Evolutionary conservation across 2,329 filamentous ascomycete species (phyloP).

Genomic region (Leptodontidium sp.): DNA sequence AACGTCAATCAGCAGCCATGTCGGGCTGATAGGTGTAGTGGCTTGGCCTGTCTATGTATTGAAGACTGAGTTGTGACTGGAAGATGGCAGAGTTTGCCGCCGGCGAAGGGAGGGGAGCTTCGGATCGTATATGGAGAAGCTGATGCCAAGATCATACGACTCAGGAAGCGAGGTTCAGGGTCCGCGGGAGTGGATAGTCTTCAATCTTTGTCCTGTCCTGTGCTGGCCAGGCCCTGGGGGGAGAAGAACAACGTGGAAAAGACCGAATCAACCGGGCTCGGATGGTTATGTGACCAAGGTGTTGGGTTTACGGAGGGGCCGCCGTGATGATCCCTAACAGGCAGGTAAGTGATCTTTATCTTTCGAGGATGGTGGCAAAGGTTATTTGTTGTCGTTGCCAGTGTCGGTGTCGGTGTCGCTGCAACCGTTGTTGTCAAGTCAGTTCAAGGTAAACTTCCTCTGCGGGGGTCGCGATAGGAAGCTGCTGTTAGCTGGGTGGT

Average conservation of each 20-base stretch:
- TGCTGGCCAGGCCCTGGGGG: neutral
- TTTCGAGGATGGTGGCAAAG: too few relatives aligned
- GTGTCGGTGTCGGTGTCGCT: neutral
- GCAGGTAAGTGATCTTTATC: too few relatives aligned
- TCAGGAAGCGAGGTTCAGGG: constrained; percentile 4
- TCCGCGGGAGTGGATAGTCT: neutral
- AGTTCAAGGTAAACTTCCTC: too few relatives aligned
- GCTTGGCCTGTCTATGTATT: neutral
- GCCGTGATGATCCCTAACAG: too few relatives aligned
- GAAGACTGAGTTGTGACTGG: neutral
- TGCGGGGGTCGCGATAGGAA: too few relatives aligned
- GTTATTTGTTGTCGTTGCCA: neutral
- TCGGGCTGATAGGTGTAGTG: neutral
- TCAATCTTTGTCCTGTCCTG: neutral
- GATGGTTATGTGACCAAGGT: neutral
- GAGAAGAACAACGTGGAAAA: neutral
- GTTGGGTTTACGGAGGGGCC: neutral
- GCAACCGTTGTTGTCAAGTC: neutral
- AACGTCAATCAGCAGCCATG: neutral
- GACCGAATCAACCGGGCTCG: neutral
- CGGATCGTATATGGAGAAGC: neutral
- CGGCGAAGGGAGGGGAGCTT: too few relatives aligned
- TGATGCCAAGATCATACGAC: constrained; percentile 7
- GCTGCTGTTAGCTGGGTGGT: too few relatives aligned
- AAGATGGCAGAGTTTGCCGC: neutral